A percentile compares a stretch with the other conserved stretches of the same genome.
Evolutionary conservation across 108 stramenopile species (phyloP).

Genomic region (Craspedostauros australis): DNA sequence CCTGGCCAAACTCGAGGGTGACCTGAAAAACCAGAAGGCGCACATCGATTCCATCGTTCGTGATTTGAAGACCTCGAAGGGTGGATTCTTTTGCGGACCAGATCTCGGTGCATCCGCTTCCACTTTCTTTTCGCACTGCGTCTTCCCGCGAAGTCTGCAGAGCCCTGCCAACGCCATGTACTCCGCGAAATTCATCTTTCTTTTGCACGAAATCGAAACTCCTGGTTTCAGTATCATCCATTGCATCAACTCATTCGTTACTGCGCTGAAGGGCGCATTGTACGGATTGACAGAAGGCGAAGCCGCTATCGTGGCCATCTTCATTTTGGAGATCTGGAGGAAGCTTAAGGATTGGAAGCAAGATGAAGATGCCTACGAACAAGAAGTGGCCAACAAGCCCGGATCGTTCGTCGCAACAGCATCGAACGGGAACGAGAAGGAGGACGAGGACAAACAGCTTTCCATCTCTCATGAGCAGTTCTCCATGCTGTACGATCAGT

Average conservation of each 20-base stretch:
- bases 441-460: constrained; percentile 22
- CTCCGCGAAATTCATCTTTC: constrained; percentile 63
- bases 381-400: constrained; percentile 51
- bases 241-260: constrained; percentile 59
- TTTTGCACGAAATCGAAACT: constrained; percentile 69
- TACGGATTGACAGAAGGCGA: constrained; percentile 85
- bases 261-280: constrained; percentile 49
- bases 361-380: constrained; percentile 62
- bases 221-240: constrained; percentile 74
- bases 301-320: constrained; percentile 71
- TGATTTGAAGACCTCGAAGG: constrained; percentile 36
- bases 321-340: constrained; percentile 72
- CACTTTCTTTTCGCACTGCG: constrained; percentile 61
- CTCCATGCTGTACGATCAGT: constrained; percentile 56
- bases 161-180: constrained; percentile 86
- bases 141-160: constrained; percentile 62
- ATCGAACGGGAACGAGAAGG: constrained; percentile 6
- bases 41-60: constrained; percentile 39
- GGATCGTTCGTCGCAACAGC: constrained; percentile 21
- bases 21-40: constrained; percentile 58
- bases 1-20: constrained; percentile 35
- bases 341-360: constrained; percentile 71
- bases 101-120: constrained; percentile 18
- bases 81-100: constrained; percentile 26
- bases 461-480: constrained; percentile 37